Conservation (phyloP, 768 basidiomycete genomes). For the Clitopilus hobsonii region DNA sequence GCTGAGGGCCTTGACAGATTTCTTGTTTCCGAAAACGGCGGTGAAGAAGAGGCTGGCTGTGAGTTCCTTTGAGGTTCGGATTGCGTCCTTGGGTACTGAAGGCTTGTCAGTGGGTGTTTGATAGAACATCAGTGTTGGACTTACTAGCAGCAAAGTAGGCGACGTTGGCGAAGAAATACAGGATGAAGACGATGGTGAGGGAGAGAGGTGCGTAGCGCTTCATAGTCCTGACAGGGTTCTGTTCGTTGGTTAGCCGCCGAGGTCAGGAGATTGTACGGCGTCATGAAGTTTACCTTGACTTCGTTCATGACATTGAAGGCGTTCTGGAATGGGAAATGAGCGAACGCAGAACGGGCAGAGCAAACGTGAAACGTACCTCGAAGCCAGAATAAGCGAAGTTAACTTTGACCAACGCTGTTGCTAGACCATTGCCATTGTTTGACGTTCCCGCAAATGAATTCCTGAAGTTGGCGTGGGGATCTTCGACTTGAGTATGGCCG, state of each 20-base stretch:
- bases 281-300: slow-evolving; percentile 20
- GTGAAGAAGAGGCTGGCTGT: slow-evolving; percentile 47
- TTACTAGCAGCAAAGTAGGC: slow-evolving; percentile 34
- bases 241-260: not conserved
- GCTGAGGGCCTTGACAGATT: slow-evolving; percentile 28
- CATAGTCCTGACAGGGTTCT: slow-evolving; percentile 40
- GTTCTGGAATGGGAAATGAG: slow-evolving; percentile 19
- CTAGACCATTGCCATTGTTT: slow-evolving; percentile 39
- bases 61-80: slow-evolving; percentile 36
- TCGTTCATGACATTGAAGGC: slow-evolving; percentile 45
- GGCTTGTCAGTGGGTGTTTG: not conserved
- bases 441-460: slow-evolving; percentile 55
- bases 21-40: slow-evolving; percentile 39
- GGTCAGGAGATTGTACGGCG: too few species aligned
- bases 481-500: slow-evolving; percentile 48
- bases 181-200: slow-evolving; percentile 37
- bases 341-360: not conserved
- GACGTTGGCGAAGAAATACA: slow-evolving; percentile 45
- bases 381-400: slow-evolving; percentile 34
- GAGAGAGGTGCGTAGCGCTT: slow-evolving; percentile 40
- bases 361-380: slow-evolving; percentile 23
- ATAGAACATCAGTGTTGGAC: not conserved
- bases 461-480: slow-evolving; percentile 55
- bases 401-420: slow-evolving; percentile 31
- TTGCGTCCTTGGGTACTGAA: slow-evolving; percentile 38